A percentile compares a stretch with the other conserved stretches of the same genome.
Conservation (phyloP, 169 alveolate genomes). For the Babesia sp. region DNA sequence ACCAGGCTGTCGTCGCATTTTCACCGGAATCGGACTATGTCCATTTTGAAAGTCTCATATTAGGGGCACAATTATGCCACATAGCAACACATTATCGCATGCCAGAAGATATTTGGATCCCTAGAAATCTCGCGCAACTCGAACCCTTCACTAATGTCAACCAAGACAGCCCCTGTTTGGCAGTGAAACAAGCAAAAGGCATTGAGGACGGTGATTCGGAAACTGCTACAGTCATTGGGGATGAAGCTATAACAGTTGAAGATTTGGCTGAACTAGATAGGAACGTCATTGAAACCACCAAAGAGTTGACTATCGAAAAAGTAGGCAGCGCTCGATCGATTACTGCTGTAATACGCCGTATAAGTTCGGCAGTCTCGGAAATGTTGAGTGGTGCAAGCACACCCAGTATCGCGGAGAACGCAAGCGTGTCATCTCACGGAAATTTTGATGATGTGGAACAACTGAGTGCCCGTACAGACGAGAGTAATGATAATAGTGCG, state of each 20-base stretch:
- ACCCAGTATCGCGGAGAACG: not conserved
- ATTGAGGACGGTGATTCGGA: not conserved
- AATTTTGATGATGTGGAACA: not conserved
- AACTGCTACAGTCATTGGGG: conserved; percentile 17
- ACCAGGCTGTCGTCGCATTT: conserved; percentile 43
- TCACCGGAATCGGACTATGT: conserved; percentile 52
- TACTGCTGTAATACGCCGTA: not conserved
- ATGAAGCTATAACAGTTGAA: not conserved
- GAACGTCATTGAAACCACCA: not conserved
- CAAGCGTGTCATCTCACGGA: not conserved
- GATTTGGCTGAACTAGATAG: not conserved
- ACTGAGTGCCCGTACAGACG: not conserved
- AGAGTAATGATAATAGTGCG: not conserved
- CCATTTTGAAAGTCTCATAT: conserved; percentile 28
- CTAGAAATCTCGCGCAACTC: not conserved
- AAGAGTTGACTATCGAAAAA: not conserved
- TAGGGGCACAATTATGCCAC: conserved; percentile 36
- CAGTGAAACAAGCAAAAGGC: not conserved
- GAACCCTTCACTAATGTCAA: conserved; percentile 1
- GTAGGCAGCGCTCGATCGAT: not conserved
- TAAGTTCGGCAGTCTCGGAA: not conserved
- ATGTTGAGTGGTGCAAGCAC: not conserved
- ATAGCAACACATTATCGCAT: conserved; percentile 4
- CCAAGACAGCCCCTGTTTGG: not conserved
- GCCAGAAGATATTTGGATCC: conserved; percentile 22